Conservation (phyloP, 192 early-diverging fungal genomes). For the Backusella tuberculispora region DNA sequence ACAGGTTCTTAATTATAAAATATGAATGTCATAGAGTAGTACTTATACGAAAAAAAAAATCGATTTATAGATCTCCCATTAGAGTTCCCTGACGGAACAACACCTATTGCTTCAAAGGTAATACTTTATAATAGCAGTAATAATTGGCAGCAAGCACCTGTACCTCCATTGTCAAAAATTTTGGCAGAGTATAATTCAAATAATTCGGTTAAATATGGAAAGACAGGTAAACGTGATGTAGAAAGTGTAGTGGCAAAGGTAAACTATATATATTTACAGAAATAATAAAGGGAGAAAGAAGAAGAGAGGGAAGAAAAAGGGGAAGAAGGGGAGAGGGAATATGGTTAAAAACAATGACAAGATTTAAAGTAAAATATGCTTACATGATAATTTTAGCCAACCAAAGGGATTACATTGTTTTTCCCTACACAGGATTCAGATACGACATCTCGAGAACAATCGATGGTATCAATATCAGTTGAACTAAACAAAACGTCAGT, state of each 20-base stretch:
- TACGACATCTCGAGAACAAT: constrained; percentile 1
- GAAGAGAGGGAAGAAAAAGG: background rate
- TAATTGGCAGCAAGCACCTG: constrained; percentile 51
- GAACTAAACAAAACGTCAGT: constrained; percentile 58
- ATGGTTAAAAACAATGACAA: no score
- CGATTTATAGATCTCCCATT: constrained; percentile 62
- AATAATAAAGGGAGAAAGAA: background rate
- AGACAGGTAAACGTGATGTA: constrained; percentile 43
- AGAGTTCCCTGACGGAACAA: constrained; percentile 75
- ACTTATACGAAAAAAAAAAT: background rate
- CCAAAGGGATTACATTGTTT: constrained; percentile 44
- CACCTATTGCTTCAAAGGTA: constrained; percentile 65
- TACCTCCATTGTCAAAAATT: constrained; percentile 43
- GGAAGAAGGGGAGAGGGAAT: background rate
- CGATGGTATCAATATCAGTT: constrained; percentile 38
- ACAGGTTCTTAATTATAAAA: constrained; percentile 40
- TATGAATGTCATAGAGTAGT: background rate
- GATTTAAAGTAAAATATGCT: background rate
- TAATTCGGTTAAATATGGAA: constrained; percentile 40
- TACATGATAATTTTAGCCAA: constrained; percentile 33
- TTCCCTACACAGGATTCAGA: constrained; percentile 36
- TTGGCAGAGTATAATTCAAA: constrained; percentile 38
- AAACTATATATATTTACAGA: no score
- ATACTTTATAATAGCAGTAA: constrained; percentile 60
- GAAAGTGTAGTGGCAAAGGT: constrained; percentile 58